Base-by-base conservation (phyloP, 768 basidiomycete genomes). In the Pulveroboletus ravenelii region DNA sequence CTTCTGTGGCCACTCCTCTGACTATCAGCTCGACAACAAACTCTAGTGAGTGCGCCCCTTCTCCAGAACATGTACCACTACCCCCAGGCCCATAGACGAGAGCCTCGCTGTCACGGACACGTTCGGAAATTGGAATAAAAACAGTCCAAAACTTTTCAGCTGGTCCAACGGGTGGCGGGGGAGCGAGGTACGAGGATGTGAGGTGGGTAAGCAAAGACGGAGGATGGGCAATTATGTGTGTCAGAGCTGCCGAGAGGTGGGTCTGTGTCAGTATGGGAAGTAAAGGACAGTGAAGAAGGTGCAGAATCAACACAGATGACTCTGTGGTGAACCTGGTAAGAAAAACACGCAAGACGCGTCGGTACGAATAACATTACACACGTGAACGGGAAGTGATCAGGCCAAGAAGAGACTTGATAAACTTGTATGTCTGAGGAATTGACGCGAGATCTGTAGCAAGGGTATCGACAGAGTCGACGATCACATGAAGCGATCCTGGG, bases 71-170 rank as follows among this genome's bases (percentile, higher is more conserved):
- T 39, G 69, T 68, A 3, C 82, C 82, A 53, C 77, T 75, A 10
- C 80, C 83, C 13, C 59, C 70, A 8, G 70, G 59, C 1, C 84
- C 85, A 56, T 79, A 84, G 15, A 87, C 73, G 32, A 90, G 70
- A 48, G 68, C 67, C 56, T 85, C 79, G 37, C 76, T 75, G 56
- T 92, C 83, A 49, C 77, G 67, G 4, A 58, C 64, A 23, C 85
- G 77, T 63, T 81, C 83, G 48, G 83, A 79, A 50, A 89, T 64
- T 0, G 88, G 85, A 8, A 82, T 65, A 60, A 94, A 89, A 10
- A 91, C 74, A 34, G 74, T 72, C 89, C 87, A 93, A 69, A 93
- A 94, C 60, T 89, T 89, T 32, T 77, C 71, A n/a, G 75, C 70
- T 0, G 78, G 58, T 9, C 81, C 78, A 36, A 73, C 69, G 8